Conservation (phyloP, 176 grass and related monocot species). For the Eleusine coracana region DNA sequence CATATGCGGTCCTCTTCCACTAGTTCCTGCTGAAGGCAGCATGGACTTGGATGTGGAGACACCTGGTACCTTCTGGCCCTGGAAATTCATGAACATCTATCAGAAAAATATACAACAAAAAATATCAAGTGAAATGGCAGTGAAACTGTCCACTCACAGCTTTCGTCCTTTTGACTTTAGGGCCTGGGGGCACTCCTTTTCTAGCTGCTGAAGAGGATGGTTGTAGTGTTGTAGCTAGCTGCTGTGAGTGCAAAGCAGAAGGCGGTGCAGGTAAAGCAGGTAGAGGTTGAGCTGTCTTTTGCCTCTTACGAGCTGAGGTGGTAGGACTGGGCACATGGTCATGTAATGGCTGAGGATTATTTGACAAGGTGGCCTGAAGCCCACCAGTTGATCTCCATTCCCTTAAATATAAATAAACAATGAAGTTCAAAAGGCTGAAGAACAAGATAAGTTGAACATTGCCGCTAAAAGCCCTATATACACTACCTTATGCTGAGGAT, state of each 20-base stretch:
- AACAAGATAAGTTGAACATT: constrained; percentile 35
- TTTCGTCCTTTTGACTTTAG: constrained; percentile 86
- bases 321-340: constrained; percentile 74
- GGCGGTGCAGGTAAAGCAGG: constrained; percentile 54
- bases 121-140: neutral
- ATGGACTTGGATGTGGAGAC: constrained; percentile 64
- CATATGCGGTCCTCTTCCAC: constrained; percentile 66
- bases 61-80: constrained; percentile 75
- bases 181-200: constrained; percentile 59
- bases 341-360: constrained; percentile 66
- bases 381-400: constrained; percentile 65
- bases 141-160: constrained; percentile 50
- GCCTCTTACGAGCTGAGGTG: constrained; percentile 87
- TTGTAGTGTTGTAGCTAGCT: constrained; percentile 53
- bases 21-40: constrained; percentile 72
- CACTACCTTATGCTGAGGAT: constrained; percentile 83
- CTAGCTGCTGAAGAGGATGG: constrained; percentile 73
- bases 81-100: constrained; percentile 38
- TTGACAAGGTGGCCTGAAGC: constrained; percentile 52
- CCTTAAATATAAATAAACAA: constrained; percentile 44
- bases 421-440: constrained; percentile 36
- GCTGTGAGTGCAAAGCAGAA: constrained; percentile 68
- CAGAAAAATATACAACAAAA: constrained; percentile 17
- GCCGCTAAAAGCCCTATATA: neutral
- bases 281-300: constrained; percentile 81